These are phyloP conservation scores for Diplocarpon rosae DNA, from an alignment of 2,329 filamentous ascomycete genomes.

Conservation along the genomic window DNA sequence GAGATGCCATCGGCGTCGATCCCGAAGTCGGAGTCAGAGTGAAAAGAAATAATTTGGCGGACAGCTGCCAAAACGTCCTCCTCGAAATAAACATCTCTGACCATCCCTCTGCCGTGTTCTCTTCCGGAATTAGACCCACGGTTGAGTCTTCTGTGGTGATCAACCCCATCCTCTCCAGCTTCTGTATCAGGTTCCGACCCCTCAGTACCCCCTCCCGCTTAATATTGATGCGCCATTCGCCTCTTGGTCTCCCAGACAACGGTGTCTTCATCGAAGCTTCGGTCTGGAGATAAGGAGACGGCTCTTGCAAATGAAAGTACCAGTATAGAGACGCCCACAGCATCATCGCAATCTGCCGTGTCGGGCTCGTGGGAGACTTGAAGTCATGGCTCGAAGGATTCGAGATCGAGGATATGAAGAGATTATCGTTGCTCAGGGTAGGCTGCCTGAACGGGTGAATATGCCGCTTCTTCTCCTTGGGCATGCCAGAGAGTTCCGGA, in stretches of 20 bases:
- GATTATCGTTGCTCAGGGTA: slow-evolving; percentile 65
- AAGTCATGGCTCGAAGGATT: slow-evolving; percentile 72
- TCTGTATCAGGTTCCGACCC: slow-evolving; percentile 68
- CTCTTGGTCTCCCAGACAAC: slow-evolving; percentile 59
- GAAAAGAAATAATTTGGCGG: slow-evolving; percentile 79
- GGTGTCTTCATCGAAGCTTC: slow-evolving; percentile 55
- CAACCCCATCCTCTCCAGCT: slow-evolving; percentile 88
- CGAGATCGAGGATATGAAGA: slow-evolving; percentile 89
- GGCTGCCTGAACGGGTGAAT: slow-evolving; percentile 61
- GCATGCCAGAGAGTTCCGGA: slow-evolving; percentile 23
- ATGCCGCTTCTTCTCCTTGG: slow-evolving; percentile 29
- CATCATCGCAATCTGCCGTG: slow-evolving; percentile 91
- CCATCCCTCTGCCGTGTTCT: slow-evolving; percentile 57
- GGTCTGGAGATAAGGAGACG: slow-evolving; percentile 51
- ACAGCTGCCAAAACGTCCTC: slow-evolving; percentile 84
- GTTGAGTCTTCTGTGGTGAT: slow-evolving; percentile 65
- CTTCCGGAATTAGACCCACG: slow-evolving; percentile 54
- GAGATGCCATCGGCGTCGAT: slow-evolving; percentile 37
- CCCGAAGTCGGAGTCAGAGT: slow-evolving; percentile 50
- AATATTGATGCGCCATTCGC: slow-evolving; percentile 79
- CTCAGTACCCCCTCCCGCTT: slow-evolving; percentile 81
- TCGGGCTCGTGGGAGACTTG: slow-evolving; percentile 68
- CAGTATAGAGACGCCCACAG: slow-evolving; percentile 89
- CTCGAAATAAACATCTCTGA: slow-evolving; percentile 71
- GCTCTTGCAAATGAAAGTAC: slow-evolving; percentile 88